Conservation (phyloP, 1,139 yeast genomes). For the Sugiyamaella pinicola region DNA sequence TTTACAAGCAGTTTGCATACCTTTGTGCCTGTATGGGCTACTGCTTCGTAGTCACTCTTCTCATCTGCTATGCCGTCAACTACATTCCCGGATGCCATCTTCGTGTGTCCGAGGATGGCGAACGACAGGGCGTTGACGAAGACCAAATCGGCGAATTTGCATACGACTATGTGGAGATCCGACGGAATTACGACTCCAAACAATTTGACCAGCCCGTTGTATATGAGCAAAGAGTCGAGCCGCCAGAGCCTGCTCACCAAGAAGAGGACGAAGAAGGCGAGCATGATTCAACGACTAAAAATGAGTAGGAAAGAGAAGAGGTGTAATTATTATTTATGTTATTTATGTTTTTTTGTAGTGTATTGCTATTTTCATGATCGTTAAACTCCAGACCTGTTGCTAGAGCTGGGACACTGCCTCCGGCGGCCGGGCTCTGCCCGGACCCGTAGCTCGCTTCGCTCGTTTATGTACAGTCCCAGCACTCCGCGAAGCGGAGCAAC, state of each 20-base stretch:
- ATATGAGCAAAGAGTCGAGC: conserved; percentile 11
- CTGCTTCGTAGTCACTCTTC: conserved; percentile 73
- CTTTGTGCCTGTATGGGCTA: conserved; percentile 74
- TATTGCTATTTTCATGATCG: not conserved
- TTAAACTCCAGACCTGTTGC: too few species aligned
- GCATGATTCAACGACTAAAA: conserved; percentile 12
- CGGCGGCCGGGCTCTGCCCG: not conserved
- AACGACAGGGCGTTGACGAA: conserved; percentile 89
- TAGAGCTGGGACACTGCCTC: not conserved
- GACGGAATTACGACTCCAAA: conserved; percentile 66
- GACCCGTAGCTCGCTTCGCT: not conserved
- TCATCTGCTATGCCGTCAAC: conserved; percentile 73
- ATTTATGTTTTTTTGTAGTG: conserved; percentile 15
- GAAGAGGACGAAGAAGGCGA: conserved; percentile 7
- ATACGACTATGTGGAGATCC: conserved; percentile 93
- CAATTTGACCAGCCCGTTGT: conserved; percentile 12
- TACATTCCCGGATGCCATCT: conserved; percentile 80
- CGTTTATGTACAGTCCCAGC: not conserved
- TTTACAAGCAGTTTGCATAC: conserved; percentile 87
- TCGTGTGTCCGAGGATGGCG: conserved; percentile 82
- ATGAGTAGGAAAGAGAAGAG: not conserved
- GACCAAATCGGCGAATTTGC: conserved; percentile 99
- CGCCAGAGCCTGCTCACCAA: conserved; percentile 5
- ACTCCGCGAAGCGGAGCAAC: conserved; percentile 6
- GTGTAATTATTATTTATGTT: conserved; percentile 9